Percentiles rank a stretch among this genome's conserved stretches.
phyloP scores from a whole-genome alignment of 2,329 filamentous ascomycete species.

The Podosphaera aphanis region DNA sequence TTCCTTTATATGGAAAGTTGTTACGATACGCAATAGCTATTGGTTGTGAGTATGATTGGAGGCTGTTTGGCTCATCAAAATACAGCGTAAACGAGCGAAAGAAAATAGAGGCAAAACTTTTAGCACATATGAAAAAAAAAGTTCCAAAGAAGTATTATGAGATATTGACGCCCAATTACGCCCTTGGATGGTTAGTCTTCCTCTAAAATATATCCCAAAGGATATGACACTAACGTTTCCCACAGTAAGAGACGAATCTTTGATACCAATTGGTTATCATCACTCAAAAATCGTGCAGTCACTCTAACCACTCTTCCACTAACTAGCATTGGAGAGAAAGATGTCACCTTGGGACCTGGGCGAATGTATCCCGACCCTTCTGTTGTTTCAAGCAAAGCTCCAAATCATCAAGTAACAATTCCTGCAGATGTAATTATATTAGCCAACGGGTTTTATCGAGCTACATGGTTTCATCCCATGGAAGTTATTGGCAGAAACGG shows the following conservation, averaged over 20 bases:
- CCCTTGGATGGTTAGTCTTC: conserved; percentile 20
- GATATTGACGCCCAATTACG: conserved; percentile 32
- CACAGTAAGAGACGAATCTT: conserved; percentile 28
- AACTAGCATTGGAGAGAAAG: conserved; percentile 21
- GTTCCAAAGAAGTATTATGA: conserved; percentile 33
- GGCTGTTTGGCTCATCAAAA: conserved; percentile 22
- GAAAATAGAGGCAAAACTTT: conserved; percentile 19
- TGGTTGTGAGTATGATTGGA: conserved; percentile 21
- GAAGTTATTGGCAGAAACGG: conserved; percentile 25
- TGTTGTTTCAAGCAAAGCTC: conserved; percentile 7
- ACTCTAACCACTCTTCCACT: conserved; percentile 29
- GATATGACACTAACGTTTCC: not conserved
- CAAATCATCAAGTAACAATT: conserved; percentile 19
- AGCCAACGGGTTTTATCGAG: conserved; percentile 32
- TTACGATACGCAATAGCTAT: conserved; percentile 21
- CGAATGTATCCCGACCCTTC: conserved; percentile 19
- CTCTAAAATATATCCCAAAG: not conserved
- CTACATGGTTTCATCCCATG: conserved; percentile 29
- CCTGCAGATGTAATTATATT: conserved; percentile 33
- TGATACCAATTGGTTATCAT: conserved; percentile 25
- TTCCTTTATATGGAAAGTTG: conserved; percentile 24
- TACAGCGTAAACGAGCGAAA: conserved; percentile 20
- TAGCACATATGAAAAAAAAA: conserved; percentile 23
- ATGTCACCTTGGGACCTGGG: conserved; percentile 27
- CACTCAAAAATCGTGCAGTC: conserved; percentile 24